Evolutionary conservation across 2,329 filamentous ascomycete species (phyloP), one percentile per base, ranked within the genome.

Genomic region (Macrophomina pseudophaseolina): DNA sequence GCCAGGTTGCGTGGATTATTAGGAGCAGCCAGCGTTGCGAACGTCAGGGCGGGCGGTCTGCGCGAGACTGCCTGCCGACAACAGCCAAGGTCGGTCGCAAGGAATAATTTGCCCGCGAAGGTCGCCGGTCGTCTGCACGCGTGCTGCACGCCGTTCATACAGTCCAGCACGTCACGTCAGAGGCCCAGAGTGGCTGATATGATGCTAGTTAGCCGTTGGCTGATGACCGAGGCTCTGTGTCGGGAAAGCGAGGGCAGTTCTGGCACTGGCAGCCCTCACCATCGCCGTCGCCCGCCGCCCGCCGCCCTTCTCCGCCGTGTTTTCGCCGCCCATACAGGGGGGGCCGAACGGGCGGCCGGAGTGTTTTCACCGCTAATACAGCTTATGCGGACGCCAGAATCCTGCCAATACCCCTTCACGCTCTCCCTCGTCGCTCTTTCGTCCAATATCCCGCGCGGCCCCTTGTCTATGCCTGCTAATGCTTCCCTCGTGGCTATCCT

Each of bases 371-470:
- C 49, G 14, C 80, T 75, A 83, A 71, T 83, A 83, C 67, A 83
- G 67, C 65, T 70, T 79, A 69, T 83, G 76, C 12, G 80, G 80
- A 70, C 76, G 78, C 81, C 81, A 83, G 71, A 83, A 83, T 5
- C 77, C 73, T 11, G 71, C 71, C 58, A 77, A 71, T 2, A 71
- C 33, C 35, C 33, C 67, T 44, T 69, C 70, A 48, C 71, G 68
- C 18, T 40, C 51, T 11, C 54, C 38, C 63, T 51, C 38, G 33
- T 46, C 54, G 14, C 42, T 60, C 33, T 40, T 28, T 30, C 14
- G 44, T 44, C 30, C 35, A 16, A 32, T 9, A 65, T 53, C 9
- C 40, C 11, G 60, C 53, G 64, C 38, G 12, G n/a, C 28, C 23
- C 16, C 8, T 58, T 14, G 40, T 67, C 42, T 32, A 42, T 2